phyloP scores from a whole-genome alignment of 257 asterid genomes.

The Salvia hispanica region DNA sequence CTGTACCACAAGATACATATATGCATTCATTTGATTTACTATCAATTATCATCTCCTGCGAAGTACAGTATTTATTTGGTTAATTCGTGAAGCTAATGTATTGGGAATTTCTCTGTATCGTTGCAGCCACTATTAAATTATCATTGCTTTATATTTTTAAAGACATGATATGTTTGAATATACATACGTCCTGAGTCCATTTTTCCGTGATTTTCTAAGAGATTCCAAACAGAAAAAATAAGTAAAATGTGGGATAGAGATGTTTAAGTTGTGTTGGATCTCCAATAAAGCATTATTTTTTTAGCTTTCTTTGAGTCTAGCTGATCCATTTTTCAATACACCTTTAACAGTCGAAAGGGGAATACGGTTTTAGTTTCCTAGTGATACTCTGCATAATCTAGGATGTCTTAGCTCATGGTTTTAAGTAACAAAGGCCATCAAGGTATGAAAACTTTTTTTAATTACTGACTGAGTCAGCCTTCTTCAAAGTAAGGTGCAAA shows the following conservation, averaged over 20 bases:
- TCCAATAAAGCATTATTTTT: slow-evolving; percentile 5
- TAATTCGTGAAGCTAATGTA: slow-evolving; percentile 12
- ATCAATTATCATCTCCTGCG: slow-evolving; percentile 1
- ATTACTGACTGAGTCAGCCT: neutral
- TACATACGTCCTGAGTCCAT: neutral
- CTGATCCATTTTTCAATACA: neutral
- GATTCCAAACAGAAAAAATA: slow-evolving; percentile 7
- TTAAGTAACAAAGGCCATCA: slow-evolving; percentile 17
- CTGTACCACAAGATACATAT: slow-evolving; percentile 3
- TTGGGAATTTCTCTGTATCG: slow-evolving; percentile 7
- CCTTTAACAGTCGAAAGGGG: neutral
- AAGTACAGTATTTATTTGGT: neutral
- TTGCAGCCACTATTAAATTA: slow-evolving; percentile 20
- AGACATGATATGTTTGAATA: slow-evolving; percentile 14
- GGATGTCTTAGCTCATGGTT: slow-evolving; percentile 24
- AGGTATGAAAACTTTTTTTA: slow-evolving; percentile 3
- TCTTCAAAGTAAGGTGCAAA: neutral
- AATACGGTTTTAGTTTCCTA: neutral
- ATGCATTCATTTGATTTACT: slow-evolving; percentile 5
- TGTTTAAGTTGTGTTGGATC: slow-evolving; percentile 22
- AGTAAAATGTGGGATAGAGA: neutral
- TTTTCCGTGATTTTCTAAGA: slow-evolving; percentile 13
- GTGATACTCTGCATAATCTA: neutral
- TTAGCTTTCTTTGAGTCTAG: neutral
- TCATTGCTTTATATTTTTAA: slow-evolving; percentile 1